Evolutionary conservation across 176 grass and related monocot species (phyloP), one percentile per base, ranked within the genome.

Genomic region (Guadua angustifolia): DNA sequence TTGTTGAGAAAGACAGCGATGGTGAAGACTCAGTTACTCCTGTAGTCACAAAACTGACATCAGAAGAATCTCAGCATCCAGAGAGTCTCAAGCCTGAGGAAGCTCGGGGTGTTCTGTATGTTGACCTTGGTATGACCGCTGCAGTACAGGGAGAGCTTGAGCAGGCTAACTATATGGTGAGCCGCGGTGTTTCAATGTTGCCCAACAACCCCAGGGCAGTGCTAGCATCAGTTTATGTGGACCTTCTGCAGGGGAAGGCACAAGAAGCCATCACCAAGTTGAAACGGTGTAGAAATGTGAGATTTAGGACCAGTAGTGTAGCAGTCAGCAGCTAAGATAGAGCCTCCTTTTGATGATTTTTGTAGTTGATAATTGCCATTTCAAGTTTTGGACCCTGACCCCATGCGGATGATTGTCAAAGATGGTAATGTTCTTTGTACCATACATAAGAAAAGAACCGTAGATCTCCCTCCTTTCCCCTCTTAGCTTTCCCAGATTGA

Each of bases 211-310:
- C 91, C n/a, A 90, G 89, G 80, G 91, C 87, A 79, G 46, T 95
- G 71, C 88, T 99, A 60, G 91, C 91, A 51, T 86, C 89, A 46
- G 59, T 95, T 21, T 99, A 94, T 85, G 62, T 99, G 76, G 96
- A 99, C 82, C 93, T 99, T 90, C 84, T 92, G 39, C 88, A 83
- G 57, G 93, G 89, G 32, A 95, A 90, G 69, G 32, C 74, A n/a
- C 88, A 87, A 87, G 91, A 94, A 11, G 93, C 93, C 66, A 68
- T 92, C 25, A 12, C 29, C 40, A 99, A 95, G 81, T 89, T 99
- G 87, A 89, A 83, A 86, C 87, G 82, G 74, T 92, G 93, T 88
- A 93, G 88, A 80, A 86, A 75, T 78, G 93, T 94, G 69, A 94
- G 83, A 77, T 95, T 95, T 89, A 77, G 85, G 38, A 78, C 66